Base-by-base conservation (phyloP, 768 basidiomycete genomes). In the Coprinellus aureogranulatus region DNA sequence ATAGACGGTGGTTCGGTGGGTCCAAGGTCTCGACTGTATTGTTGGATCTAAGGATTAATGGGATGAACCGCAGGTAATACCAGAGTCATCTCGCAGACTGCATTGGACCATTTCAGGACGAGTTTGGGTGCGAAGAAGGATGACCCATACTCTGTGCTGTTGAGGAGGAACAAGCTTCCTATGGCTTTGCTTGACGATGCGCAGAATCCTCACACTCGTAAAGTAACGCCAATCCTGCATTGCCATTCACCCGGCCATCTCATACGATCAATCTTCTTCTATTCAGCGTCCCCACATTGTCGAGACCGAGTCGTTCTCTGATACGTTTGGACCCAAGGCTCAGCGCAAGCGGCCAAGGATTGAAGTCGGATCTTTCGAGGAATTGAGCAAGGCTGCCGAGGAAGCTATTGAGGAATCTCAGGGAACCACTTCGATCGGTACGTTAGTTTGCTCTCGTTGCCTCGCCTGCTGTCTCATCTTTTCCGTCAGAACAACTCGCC, bases 1-100 rank as follows among this genome's bases (percentile, higher is more conserved):
- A 99, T 79, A 80, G 94, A 58, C 76, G 95, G 65, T 99, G 96
- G 96, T 99, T 99, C 66, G 97, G 94, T 96, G 67, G 62, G 89
- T 78, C 57, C 55, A 27, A 23, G 37, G 47, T 16, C 23, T 11
- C 11, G 16, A 9, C 39, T 25, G 16, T 26, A 14, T 20, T 55
- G 5, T 34, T 45, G 23, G 30, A 26, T 11, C n/a, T 49, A 11
- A 1, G 31, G 8, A 22, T 30, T 8, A 40, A 40, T 27, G 50
- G 25, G n/a, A 22, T n/a, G 31, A 37, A 55, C 2, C 53, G 12
- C 45, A 95, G 94, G 96, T 42, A 98, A 98, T 73, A 98, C 97
- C n/a, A 80, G 97, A 68, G 96, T 98, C 34, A 98, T 99, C 68
- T 94, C 93, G 22, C 96, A 99, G 70, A 90, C 86, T 25, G 95